A percentile compares a stretch with the other conserved stretches of the same genome.
Evolutionary conservation across 352 stramenopile species (phyloP).

Genomic region (Thraustochytrium striatum): DNA sequence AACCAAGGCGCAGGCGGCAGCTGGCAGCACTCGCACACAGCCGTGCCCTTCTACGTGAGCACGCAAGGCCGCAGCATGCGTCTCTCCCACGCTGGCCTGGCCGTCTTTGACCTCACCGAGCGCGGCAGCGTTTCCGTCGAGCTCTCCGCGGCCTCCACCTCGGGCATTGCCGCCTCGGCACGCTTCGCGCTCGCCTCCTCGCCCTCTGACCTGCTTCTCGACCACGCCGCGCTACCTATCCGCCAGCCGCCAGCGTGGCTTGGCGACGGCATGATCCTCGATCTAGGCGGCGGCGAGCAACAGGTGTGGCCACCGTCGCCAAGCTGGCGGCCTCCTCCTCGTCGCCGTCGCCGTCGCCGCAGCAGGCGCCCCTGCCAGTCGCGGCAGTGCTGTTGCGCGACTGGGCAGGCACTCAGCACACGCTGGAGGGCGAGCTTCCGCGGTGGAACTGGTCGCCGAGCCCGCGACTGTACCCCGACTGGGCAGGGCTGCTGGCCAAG

Average conservation of each 20-base stretch:
- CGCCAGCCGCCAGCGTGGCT: background rate
- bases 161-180: background rate
- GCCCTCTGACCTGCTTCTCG: background rate
- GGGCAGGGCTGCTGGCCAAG: background rate
- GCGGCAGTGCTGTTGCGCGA: constrained; percentile 5
- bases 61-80: background rate
- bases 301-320: background rate
- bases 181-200: no score
- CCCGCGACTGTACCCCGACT: background rate
- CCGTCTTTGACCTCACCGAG: constrained; percentile 19
- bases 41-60: constrained; percentile 26
- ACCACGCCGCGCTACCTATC: background rate
- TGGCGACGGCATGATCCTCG: background rate
- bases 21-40: constrained; percentile 27
- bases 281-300: background rate
- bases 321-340: no score
- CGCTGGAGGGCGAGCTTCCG: background rate
- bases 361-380: no score
- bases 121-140: background rate
- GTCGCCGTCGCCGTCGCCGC: no score
- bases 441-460: background rate
- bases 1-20: constrained; percentile 25
- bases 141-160: background rate
- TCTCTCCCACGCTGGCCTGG: background rate
- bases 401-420: constrained; percentile 14